These are phyloP conservation scores for Mycogone perniciosa DNA, from an alignment of 2,329 filamentous ascomycete species.

Conservation along the genomic window DNA sequence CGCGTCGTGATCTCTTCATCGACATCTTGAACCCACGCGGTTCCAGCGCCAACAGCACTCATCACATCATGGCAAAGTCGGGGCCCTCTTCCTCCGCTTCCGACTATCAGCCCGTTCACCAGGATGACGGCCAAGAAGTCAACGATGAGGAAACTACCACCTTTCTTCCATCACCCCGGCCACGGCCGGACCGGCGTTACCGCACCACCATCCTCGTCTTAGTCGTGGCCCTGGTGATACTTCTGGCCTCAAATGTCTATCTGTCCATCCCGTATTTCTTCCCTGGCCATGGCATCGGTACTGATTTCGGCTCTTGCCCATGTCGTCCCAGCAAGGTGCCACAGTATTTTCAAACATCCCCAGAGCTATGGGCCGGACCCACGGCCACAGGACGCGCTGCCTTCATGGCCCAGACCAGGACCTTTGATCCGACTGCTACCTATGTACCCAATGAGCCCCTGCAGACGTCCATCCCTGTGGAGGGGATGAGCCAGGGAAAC, in stretches of 20 bases:
- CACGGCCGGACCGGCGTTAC: slow-evolving; percentile 22
- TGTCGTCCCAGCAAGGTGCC: slow-evolving; percentile 40
- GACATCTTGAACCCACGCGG: not conserved
- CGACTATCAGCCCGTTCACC: slow-evolving; percentile 29
- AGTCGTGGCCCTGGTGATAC: slow-evolving; percentile 29
- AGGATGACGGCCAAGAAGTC: slow-evolving; percentile 22
- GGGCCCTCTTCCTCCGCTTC: slow-evolving; percentile 5
- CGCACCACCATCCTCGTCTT: slow-evolving; percentile 27
- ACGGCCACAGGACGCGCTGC: slow-evolving; percentile 64
- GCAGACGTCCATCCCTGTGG: slow-evolving; percentile 63
- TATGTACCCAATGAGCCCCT: slow-evolving; percentile 65
- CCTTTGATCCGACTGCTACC: slow-evolving; percentile 56
- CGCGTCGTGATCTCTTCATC: not conserved
- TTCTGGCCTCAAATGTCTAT: slow-evolving; percentile 32
- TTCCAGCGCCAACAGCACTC: not conserved
- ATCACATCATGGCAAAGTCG: slow-evolving; percentile 3
- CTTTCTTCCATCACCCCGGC: slow-evolving; percentile 13
- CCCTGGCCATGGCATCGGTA: slow-evolving; percentile 12
- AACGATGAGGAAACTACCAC: slow-evolving; percentile 10
- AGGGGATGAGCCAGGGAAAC: slow-evolving; percentile 49
- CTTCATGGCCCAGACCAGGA: slow-evolving; percentile 65
- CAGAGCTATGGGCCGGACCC: slow-evolving; percentile 56
- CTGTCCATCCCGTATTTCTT: slow-evolving; percentile 29
- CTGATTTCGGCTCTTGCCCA: slow-evolving; percentile 22
- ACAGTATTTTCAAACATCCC: slow-evolving; percentile 57